Evolutionary conservation across 331 rosid genomes (phyloP), one percentile per base, ranked within the genome.

Genomic region (Malus hybrid): DNA sequence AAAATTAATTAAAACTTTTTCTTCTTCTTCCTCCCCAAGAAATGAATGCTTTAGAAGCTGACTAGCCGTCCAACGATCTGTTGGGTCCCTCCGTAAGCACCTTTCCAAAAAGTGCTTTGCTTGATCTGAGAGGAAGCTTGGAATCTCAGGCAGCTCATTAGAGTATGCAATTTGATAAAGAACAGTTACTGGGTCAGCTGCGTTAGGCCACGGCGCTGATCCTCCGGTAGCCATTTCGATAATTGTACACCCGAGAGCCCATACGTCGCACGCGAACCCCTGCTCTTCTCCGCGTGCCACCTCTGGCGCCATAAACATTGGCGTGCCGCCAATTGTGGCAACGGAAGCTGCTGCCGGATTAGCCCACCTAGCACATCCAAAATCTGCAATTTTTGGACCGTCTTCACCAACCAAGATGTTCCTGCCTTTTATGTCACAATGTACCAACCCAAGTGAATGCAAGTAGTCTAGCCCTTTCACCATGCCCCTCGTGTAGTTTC

Each of bases 201-300:
- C 76, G 73, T 76, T 82, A 30, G 89, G 76, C 98, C 97, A 95
- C 6, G 99, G 97, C 5, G 20, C 62, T 63, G 91, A 77, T 29
- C 71, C 78, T 5, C 95, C 96, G 6, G 87, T 84, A 12, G 89
- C 88, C 89, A 92, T 89, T 81, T 95, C 98, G 66, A 95, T 75
- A 22, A 95, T 13, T 0, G 99, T 95, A 39, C 99, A 95, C 56
- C 99, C 99, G 63, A 95, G 91, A 36, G 93, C 86, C 99, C 99
- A 95, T 16, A 95, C 78, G 65, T 95, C 99, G 80, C 89, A 73
- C 34, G 93, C 82, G 30, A 28, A 83, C 10, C 93, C 88, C 83
- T 95, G 99, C 32, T 85, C 92, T 61, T 89, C 96, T 61, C 97
- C 96, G 33, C 96, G 96, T 58, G 93, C 97, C 83, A 75, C 46